A percentile compares a stretch with the other conserved stretches of the same genome.
Conservation (phyloP, 805 yeast genomes). For the Ogataea angusta region DNA sequence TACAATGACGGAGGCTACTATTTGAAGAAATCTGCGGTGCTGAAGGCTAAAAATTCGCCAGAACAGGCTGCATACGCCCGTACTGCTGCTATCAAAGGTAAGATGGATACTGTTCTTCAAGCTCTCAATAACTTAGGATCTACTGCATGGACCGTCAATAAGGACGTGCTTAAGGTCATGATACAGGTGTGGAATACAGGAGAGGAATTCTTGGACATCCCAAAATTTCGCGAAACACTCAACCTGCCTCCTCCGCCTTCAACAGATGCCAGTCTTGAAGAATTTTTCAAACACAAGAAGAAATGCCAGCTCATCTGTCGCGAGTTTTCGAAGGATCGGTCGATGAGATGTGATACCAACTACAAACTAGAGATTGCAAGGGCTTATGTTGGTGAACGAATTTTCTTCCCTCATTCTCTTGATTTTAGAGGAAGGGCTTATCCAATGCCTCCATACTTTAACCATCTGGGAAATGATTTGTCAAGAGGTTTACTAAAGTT, state of each 20-base stretch:
- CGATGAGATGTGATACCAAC: constrained; percentile 90
- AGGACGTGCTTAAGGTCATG: constrained; percentile 61
- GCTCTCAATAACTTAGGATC: constrained; percentile 85
- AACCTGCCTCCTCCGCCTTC: constrained; percentile 56
- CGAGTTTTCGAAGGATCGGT: constrained; percentile 65
- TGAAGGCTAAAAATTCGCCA: constrained; percentile 79
- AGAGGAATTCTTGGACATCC: constrained; percentile 66
- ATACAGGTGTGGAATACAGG: constrained; percentile 87
- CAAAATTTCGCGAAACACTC: constrained; percentile 46
- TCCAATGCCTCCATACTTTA: constrained; percentile 76
- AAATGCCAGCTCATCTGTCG: constrained; percentile 54
- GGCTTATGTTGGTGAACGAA: constrained; percentile 77
- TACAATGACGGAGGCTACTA: constrained; percentile 85
- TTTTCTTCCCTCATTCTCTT: constrained; percentile 76
- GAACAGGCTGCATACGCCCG: constrained; percentile 87
- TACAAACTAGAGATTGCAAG: constrained; percentile 94
- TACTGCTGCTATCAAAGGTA: constrained; percentile 73
- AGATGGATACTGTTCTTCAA: constrained; percentile 62
- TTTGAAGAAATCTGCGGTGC: constrained; percentile 57
- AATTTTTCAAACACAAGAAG: constrained; percentile 64
- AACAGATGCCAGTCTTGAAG: constrained; percentile 67
- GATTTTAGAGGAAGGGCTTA: constrained; percentile 86
- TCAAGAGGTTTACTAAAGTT: constrained; percentile 67
- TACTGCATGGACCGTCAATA: constrained; percentile 92
- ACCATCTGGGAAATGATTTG: constrained; percentile 77